phyloP scores from a whole-genome alignment of 1,139 yeast species.

The Saccharomyces pastorianus region DNA sequence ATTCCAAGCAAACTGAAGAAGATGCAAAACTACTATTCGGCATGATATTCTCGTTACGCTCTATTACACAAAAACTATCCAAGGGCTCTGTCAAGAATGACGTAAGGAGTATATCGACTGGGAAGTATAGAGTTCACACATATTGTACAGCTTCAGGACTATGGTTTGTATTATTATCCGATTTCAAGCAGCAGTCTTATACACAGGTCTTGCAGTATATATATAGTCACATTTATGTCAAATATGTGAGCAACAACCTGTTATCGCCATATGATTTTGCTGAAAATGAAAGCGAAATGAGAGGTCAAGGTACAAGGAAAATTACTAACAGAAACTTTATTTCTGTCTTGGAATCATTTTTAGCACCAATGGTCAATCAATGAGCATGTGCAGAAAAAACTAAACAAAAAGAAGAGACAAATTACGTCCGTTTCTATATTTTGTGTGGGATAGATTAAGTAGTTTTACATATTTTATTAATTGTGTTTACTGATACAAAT shows the following conservation, averaged over 20 bases:
- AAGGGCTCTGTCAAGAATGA: constrained; percentile 36
- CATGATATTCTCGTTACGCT: constrained; percentile 70
- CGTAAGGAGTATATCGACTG: constrained; percentile 60
- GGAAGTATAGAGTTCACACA: constrained; percentile 69
- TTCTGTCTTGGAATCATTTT: constrained; percentile 23
- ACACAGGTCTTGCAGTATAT: constrained; percentile 56
- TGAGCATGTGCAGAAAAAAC: constrained; percentile 1
- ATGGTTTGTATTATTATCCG: constrained; percentile 68
- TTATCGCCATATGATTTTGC: constrained; percentile 29
- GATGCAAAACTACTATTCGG: constrained; percentile 79
- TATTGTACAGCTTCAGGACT: constrained; percentile 73
- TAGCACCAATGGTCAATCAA: constrained; percentile 26
- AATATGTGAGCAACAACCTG: constrained; percentile 56
- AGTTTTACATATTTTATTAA: not conserved
- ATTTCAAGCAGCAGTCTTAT: constrained; percentile 53
- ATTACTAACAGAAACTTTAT: constrained; percentile 27
- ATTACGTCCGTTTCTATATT: not conserved
- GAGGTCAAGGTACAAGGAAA: constrained; percentile 29
- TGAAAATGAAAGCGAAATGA: constrained; percentile 21
- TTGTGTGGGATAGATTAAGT: not conserved
- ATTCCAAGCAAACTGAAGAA: constrained; percentile 52
- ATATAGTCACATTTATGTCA: constrained; percentile 59
- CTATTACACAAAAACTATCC: constrained; percentile 57
- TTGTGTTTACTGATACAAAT: not conserved
- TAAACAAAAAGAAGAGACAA: not conserved